A percentile compares a stretch with the other conserved stretches of the same genome.
These are phyloP conservation scores for Clausena lansium DNA, from an alignment of 345 rosid species.

Conservation along the genomic window DNA sequence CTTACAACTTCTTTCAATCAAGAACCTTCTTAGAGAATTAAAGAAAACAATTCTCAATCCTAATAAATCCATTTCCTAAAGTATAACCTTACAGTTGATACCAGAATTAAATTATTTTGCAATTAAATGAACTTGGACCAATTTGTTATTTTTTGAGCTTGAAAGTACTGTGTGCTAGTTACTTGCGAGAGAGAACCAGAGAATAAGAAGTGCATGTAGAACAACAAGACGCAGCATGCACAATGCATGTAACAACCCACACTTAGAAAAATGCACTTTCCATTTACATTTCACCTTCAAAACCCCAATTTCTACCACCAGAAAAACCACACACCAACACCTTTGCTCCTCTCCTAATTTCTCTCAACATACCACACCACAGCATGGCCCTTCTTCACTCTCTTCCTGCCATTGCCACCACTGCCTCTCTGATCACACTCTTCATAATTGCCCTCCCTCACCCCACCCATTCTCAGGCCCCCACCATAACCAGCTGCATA, in stretches of 20 bases:
- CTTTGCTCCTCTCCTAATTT: neutral
- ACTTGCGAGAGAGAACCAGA: neutral
- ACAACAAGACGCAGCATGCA: conserved; percentile 47
- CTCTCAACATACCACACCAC: neutral
- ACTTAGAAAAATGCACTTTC: conserved; percentile 34
- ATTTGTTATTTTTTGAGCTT: neutral
- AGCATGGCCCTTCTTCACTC: conserved; percentile 28
- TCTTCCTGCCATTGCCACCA: conserved; percentile 16
- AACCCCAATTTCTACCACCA: conserved; percentile 11
- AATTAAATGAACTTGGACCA: neutral
- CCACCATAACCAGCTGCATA: conserved; percentile 41
- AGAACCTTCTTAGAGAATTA: too few species aligned
- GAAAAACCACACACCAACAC: neutral
- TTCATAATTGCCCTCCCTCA: conserved; percentile 30
- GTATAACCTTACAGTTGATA: too few species aligned
- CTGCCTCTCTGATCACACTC: conserved; percentile 20
- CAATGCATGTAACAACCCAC: conserved; percentile 52
- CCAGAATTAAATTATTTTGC: neutral
- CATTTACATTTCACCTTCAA: conserved; percentile 20
- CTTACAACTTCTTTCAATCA: too few species aligned
- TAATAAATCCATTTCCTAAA: too few species aligned
- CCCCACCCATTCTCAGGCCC: conserved; percentile 36
- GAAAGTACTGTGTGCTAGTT: neutral
- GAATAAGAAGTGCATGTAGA: conserved; percentile 37
- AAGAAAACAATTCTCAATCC: too few species aligned